Evolutionary conservation across 2,329 filamentous ascomycete genomes (phyloP).

Genomic region (Phaeosphaeriaceae sp.): DNA sequence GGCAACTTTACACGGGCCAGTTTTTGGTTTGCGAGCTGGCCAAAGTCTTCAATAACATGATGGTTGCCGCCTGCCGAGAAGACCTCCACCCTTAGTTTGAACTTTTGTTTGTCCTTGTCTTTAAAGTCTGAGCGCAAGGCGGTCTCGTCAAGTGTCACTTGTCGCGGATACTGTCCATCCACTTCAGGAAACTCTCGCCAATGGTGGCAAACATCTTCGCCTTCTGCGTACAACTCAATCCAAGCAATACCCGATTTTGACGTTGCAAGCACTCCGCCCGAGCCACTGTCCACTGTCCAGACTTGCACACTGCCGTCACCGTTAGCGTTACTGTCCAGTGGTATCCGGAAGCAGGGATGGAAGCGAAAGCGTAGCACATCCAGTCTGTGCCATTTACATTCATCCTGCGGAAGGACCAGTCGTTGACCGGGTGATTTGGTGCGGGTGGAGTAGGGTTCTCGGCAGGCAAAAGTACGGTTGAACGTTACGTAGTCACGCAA

Average conservation of each 20-base stretch:
- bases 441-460: constrained; percentile 85
- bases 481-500: constrained; percentile 83
- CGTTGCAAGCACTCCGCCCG: constrained; percentile 79
- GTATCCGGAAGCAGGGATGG: constrained; percentile 88
- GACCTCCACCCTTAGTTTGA: constrained; percentile 72
- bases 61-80: constrained; percentile 78
- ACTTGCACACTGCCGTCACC: constrained; percentile 81
- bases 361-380: constrained; percentile 88
- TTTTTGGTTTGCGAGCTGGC: constrained; percentile 69
- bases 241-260: constrained; percentile 84
- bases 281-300: constrained; percentile 81
- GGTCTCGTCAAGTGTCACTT: constrained; percentile 76
- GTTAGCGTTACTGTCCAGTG: constrained; percentile 69
- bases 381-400: constrained; percentile 90
- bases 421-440: constrained; percentile 82
- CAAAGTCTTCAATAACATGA: constrained; percentile 79
- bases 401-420: constrained; percentile 75
- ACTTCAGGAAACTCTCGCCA: constrained; percentile 82
- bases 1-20: constrained; percentile 76
- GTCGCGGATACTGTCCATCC: constrained; percentile 67
- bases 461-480: constrained; percentile 80
- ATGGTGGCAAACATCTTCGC: constrained; percentile 78
- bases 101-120: constrained; percentile 74
- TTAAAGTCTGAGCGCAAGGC: constrained; percentile 79
- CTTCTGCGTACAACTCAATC: constrained; percentile 80